Base-by-base conservation (phyloP, 495 filamentous ascomycete genomes). In the Pyronema domesticum region DNA sequence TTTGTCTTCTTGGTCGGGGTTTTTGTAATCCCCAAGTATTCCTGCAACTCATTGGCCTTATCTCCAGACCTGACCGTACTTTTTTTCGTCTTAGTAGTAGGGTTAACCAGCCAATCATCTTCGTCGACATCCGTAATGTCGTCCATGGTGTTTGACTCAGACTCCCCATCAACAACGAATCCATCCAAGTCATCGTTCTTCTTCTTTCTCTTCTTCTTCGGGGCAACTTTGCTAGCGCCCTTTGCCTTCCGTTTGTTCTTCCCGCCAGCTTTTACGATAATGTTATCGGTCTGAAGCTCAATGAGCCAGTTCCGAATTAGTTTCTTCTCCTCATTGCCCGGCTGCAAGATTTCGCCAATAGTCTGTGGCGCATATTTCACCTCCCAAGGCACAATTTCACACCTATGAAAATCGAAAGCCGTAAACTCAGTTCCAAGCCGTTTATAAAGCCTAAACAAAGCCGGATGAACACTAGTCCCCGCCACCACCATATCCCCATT, bases 241-340 rank as follows among this genome's bases (percentile, higher is more conserved):
- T 66, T 70, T 0, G 68, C 63, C n/a, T 75, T 73, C 19, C 57
- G 48, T 37, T 61, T 66, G 6, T n/a, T 46, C 39, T 23, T 60
- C 44, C 55, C 46, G 7, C 45, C 7, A 34, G 4, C 35, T 51
- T 34, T 23, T 33, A 52, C 63, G 37, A 85, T 80, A 3, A 94
- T 82, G 5, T 82, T 74, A 17, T 78, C 76, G 0, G 95, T 80
- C 43, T 76, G 82, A 13, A 93, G 72, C 39, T 71, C 75, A 36
- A 73, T 73, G n/a, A 99, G 71, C 93, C 93, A 99, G 49, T 94
- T 81, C 46, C 78, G 77, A 34, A 99, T 66, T 33, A 93, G 69
- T 6, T 72, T 66, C 5, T 76, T 78, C 65, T 95, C 86, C 8
- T 68, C 10, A 14, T 30, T 76, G 0, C 85, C 83, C 15, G 71